A percentile compares a stretch with the other conserved stretches of the same genome.
phyloP scores from a whole-genome alignment of 805 yeast genomes.

The Vanderwaltozyma tropicalis region DNA sequence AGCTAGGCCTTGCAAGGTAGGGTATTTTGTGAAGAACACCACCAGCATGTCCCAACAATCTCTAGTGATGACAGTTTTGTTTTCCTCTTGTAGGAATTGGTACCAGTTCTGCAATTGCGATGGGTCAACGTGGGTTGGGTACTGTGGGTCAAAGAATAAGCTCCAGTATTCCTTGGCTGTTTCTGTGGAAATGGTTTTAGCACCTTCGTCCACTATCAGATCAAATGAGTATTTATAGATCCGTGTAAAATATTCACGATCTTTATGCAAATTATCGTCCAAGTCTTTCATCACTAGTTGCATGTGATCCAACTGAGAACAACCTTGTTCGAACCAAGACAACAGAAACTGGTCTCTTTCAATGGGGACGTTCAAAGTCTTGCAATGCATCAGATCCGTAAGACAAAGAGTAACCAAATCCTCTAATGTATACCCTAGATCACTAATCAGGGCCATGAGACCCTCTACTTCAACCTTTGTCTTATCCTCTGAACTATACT shows the following conservation, averaged over 20 bases:
- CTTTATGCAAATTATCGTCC: constrained; percentile 26
- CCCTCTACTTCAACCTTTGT: constrained; percentile 63
- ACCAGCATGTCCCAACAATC: constrained; percentile 85
- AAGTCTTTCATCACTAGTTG: constrained; percentile 28
- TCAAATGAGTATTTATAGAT: constrained; percentile 66
- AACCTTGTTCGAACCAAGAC: constrained; percentile 18
- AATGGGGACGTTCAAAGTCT: constrained; percentile 13
- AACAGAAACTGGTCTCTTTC: constrained; percentile 15
- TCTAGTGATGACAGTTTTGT: constrained; percentile 42
- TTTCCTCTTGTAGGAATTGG: constrained; percentile 36
- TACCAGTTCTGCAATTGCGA: constrained; percentile 45
- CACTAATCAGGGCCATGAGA: constrained; percentile 55
- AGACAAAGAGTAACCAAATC: constrained; percentile 60
- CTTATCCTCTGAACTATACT: constrained; percentile 12
- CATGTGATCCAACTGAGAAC: constrained; percentile 40
- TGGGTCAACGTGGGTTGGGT: constrained; percentile 17
- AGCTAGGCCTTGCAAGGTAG: constrained; percentile 42
- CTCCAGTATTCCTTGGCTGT: constrained; percentile 72
- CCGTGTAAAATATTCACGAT: constrained; percentile 36
- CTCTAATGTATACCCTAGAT: constrained; percentile 62
- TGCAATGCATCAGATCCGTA: constrained; percentile 50
- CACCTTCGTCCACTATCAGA: constrained; percentile 51
- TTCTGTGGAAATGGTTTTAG: constrained; percentile 44
- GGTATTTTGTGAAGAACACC: constrained; percentile 46
- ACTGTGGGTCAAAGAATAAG: constrained; percentile 37